phyloP scores from a whole-genome alignment of 2,329 filamentous ascomycete genomes.

The Zopfia rhizophila region DNA sequence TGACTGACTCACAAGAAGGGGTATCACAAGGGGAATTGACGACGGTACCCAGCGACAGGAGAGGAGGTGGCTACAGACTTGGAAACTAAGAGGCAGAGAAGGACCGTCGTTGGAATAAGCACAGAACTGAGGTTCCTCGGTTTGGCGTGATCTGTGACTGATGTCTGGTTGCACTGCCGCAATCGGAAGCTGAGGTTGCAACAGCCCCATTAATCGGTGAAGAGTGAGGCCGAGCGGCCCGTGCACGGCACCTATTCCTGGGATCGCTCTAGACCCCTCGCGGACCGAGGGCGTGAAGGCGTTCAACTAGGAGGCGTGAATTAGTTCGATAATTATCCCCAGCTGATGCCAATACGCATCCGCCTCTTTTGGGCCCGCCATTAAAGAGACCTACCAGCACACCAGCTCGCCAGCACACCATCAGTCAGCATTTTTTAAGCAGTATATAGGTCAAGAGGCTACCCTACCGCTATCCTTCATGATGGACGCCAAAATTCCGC shows the following conservation, averaged over 20 bases:
- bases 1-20: slow-evolving; percentile 15
- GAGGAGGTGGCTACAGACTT: slow-evolving; percentile 3
- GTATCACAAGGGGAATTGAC: no score
- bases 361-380: no score
- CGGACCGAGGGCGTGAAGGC: not conserved
- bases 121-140: not conserved
- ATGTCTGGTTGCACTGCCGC: not conserved
- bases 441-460: no score
- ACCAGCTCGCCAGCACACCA: not conserved
- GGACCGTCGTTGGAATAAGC: slow-evolving; percentile 3
- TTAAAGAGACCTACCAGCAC: no score
- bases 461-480: no score
- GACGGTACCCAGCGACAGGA: slow-evolving; percentile 7
- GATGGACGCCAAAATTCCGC: slow-evolving; percentile 44
- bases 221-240: not conserved
- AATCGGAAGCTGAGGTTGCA: not conserved
- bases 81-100: slow-evolving; percentile 1
- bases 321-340: not conserved
- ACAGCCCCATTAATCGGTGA: not conserved
- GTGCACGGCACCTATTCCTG: not conserved
- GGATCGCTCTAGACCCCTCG: slow-evolving; percentile 3
- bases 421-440: not conserved
- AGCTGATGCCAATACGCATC: no score
- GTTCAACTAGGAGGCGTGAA: not conserved
- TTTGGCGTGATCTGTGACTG: not conserved